phyloP scores from a whole-genome alignment of 495 filamentous ascomycete genomes.

The Glutinoglossum americanum region DNA sequence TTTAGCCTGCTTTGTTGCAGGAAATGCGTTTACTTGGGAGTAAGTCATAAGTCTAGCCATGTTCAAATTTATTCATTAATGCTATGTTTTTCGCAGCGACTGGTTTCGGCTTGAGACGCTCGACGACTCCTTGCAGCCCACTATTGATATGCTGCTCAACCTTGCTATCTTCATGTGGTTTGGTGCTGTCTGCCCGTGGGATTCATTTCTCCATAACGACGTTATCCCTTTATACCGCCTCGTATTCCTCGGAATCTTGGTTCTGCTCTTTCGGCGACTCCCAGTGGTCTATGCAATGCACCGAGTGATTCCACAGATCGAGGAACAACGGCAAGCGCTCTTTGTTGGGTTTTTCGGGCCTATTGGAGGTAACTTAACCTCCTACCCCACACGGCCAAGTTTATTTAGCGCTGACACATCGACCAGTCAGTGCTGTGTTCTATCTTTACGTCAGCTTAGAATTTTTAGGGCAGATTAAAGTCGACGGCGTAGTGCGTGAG shows the following conservation, averaged over 20 bases:
- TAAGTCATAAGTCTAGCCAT: constrained; percentile 13
- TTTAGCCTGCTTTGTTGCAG: constrained; percentile 82
- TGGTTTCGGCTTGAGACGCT: constrained; percentile 80
- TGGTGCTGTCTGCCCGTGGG: constrained; percentile 74
- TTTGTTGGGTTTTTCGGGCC: constrained; percentile 91
- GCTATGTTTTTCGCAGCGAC: constrained; percentile 23
- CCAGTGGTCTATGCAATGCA: constrained; percentile 56
- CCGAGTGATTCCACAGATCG: constrained; percentile 60
- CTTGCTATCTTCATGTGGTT: constrained; percentile 81
- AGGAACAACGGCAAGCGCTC: constrained; percentile 45
- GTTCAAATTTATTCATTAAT: background rate
- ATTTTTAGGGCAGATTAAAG: constrained; percentile 31
- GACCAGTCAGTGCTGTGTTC: constrained; percentile 56
- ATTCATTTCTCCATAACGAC: constrained; percentile 38
- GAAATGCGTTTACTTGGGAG: constrained; percentile 78
- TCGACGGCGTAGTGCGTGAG: constrained; percentile 35
- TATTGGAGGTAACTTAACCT: constrained; percentile 31
- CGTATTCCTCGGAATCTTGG: constrained; percentile 55
- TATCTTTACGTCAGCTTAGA: constrained; percentile 65
- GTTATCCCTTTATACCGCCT: constrained; percentile 61
- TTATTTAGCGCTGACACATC: background rate
- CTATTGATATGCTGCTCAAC: constrained; percentile 76
- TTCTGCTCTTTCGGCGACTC: constrained; percentile 58
- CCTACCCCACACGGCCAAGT: background rate
- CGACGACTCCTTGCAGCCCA: constrained; percentile 78